Evolutionary conservation across 371 early-diverging fungal species (phyloP), one percentile per base, ranked within the genome.

Genomic region (Lichtheimia hyalospora): DNA sequence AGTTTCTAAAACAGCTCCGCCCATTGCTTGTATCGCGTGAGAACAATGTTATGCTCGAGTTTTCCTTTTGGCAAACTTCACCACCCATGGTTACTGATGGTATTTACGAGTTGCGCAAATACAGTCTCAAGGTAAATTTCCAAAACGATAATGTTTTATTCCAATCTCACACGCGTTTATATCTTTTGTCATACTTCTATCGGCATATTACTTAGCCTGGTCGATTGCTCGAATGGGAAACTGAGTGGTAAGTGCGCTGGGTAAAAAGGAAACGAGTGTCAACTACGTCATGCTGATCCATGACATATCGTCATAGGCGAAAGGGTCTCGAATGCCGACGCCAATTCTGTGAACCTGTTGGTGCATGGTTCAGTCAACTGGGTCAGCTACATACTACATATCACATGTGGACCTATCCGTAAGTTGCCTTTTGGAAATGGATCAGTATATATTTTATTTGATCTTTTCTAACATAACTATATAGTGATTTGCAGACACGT

Each of bases 331-430:
- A 93, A 57, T 93, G 92, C 68, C 84, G 97, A 41, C 79, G 85
- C 24, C 88, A 93, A 68, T 91, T 89, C 69, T 91, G 91, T 67
- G 89, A 91, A 60, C 95, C 95, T 13, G 89, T 95, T 53, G 97
- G 97, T 16, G 97, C 96, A 5, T 96, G 96, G 96, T 96, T 96
- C 70, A 89, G 90, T 51, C 96, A 96, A 71, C 80, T 96, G 23
- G 96, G 96, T 13, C 75, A 84, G 25, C 70, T 96, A 52, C 91
- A 95, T 75, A 84, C 84, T 54, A 96, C 96, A 12, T 95, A 96
- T 66, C 97, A 95, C 61, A 92, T 94, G 86, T 96, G 94, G 95
- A 88, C 83, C 61, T 93, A 95, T 63, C 88, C 93, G 64, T 86
- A 89, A 67, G 79, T 90, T 23, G 10, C 8, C 10, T 4, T 34